Conservation (phyloP, 495 filamentous ascomycete genomes). For the Elaphomyces granulatus region DNA sequence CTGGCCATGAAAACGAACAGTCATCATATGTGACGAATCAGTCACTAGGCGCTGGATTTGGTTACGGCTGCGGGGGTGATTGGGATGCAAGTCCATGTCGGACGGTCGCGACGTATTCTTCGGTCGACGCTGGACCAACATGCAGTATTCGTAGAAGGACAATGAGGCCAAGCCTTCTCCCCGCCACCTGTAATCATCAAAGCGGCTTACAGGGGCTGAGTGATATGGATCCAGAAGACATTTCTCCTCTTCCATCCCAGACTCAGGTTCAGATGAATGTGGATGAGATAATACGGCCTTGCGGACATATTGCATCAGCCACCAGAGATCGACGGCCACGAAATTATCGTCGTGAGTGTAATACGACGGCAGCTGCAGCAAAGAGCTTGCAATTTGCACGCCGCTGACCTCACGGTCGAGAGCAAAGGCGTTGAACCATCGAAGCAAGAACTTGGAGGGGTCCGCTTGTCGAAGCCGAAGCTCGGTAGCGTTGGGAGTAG, state of each 20-base stretch:
- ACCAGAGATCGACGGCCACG: slow-evolving; percentile 4
- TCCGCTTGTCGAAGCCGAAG: not conserved
- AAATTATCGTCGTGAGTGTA: slow-evolving; percentile 4
- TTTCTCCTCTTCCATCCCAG: not conserved
- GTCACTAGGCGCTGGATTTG: too few relatives aligned
- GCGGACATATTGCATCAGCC: slow-evolving; percentile 3
- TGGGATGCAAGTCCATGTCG: too few relatives aligned
- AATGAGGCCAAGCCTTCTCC: not conserved
- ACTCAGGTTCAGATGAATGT: not conserved
- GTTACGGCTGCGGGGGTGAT: too few relatives aligned
- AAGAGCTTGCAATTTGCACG: slow-evolving; percentile 3
- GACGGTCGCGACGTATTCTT: too few relatives aligned
- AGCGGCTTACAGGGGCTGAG: too few relatives aligned
- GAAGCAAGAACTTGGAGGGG: not conserved
- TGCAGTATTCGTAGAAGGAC: not conserved
- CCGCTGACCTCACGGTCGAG: not conserved
- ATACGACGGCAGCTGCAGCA: slow-evolving; percentile 4
- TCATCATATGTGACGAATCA: too few relatives aligned
- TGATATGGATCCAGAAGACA: too few relatives aligned
- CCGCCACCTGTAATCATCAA: not conserved
- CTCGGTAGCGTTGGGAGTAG: not conserved
- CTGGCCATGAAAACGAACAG: too few relatives aligned
- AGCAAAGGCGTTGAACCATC: not conserved
- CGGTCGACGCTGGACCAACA: too few relatives aligned
- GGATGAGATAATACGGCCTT: not conserved